These are phyloP conservation scores for Pseudogymnoascus sp. DNA, from an alignment of 2,329 filamentous ascomycete genomes.

Conservation along the genomic window DNA sequence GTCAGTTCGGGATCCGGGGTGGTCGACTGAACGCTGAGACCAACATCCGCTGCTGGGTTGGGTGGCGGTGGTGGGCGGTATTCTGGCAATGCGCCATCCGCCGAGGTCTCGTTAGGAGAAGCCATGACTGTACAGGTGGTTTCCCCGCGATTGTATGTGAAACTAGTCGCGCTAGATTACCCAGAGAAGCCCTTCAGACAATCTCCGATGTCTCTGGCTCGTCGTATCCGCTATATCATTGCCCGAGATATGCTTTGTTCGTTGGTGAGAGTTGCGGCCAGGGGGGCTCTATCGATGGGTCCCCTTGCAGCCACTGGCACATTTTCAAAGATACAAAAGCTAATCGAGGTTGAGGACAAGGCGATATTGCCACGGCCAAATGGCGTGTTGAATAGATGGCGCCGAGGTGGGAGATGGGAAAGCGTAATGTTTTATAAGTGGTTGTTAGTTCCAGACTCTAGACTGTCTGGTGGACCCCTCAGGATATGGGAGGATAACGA, in stretches of 20 bases:
- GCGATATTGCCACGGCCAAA: neutral
- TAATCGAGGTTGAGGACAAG: neutral
- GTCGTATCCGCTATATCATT: neutral
- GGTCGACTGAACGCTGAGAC: constrained; percentile 17
- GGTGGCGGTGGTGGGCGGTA: constrained; percentile 24
- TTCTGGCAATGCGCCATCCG: constrained; percentile 13
- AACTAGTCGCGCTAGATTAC: neutral
- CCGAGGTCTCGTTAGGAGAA: neutral
- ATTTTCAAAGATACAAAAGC: neutral
- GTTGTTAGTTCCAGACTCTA: neutral
- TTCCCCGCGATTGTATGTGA: neutral
- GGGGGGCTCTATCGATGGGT: constrained; percentile 8
- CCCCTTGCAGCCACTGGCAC: constrained; percentile 1
- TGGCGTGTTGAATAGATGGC: neutral
- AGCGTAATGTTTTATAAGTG: neutral
- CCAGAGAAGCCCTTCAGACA: neutral
- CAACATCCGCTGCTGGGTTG: constrained; percentile 24
- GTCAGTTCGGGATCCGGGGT: constrained; percentile 19
- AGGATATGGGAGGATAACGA: constrained; percentile 3
- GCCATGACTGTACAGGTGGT: neutral
- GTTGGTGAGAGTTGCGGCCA: neutral
- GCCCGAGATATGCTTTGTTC: neutral
- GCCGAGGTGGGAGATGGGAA: constrained; percentile 4
- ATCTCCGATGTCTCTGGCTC: neutral
- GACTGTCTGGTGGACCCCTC: neutral